These are phyloP conservation scores for Globisporangium nodosum DNA, from an alignment of 352 stramenopile species.

Conservation along the genomic window DNA sequence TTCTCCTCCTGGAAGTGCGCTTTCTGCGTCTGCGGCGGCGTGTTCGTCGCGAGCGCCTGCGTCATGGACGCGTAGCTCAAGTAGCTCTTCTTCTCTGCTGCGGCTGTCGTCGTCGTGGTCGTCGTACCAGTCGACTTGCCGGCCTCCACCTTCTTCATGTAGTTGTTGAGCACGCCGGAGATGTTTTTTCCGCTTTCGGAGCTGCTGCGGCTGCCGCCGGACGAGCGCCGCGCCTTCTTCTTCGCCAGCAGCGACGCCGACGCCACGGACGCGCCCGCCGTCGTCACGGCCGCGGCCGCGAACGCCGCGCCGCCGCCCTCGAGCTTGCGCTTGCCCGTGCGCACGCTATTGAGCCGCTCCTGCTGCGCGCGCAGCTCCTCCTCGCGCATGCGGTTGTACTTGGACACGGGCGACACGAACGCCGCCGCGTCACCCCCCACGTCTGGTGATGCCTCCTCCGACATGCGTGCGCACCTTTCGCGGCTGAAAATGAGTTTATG, in stretches of 20 bases:
- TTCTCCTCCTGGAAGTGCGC: neutral
- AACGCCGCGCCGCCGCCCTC: neutral
- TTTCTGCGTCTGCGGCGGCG: neutral
- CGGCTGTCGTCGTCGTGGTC: no score
- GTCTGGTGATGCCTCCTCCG: no score
- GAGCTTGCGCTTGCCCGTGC: conserved; percentile 25
- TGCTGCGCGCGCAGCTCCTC: conserved; percentile 19
- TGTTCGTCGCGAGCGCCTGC: conserved; percentile 1
- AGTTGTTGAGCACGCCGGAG: conserved; percentile 11
- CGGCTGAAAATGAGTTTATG: no score
- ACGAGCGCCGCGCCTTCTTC: conserved; percentile 10
- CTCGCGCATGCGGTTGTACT: conserved; percentile 21
- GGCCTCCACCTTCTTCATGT: conserved; percentile 14
- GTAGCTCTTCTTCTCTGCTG: neutral
- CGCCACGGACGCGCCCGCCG: neutral
- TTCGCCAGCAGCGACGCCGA: conserved; percentile 7
- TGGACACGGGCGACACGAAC: conserved; percentile 30
- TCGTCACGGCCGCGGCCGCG: neutral
- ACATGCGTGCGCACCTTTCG: no score
- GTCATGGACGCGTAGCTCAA: conserved; percentile 8
- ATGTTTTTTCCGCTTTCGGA: conserved; percentile 2
- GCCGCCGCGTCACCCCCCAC: no score
- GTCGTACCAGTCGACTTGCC: neutral
- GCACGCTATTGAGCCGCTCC: conserved; percentile 22
- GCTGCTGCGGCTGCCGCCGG: neutral